Evolutionary conservation across 352 stramenopile species (phyloP), one percentile per base, ranked within the genome.

Genomic region (Pythium dissotocum): DNA sequence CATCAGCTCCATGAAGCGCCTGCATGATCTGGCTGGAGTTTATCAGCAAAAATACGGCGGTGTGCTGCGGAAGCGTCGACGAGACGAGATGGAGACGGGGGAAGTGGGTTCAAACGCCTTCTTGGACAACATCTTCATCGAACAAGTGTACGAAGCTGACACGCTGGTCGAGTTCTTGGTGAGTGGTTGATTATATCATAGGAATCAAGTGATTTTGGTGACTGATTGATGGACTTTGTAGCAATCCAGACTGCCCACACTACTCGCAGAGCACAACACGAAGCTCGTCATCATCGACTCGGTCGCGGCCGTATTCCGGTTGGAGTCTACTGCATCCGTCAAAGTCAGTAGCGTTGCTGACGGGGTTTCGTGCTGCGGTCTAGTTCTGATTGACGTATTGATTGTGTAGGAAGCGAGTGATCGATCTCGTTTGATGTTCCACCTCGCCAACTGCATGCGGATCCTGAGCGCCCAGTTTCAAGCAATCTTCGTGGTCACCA

Each of bases 261-360:
- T 95, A 3, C 57, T 95, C 16, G 79, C 82, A 14, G 78, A 91
- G 42, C 82, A 89, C 53, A 85, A 89, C 55, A 91, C 86, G 12
- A 91, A 90, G 48, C 81, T 95, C 18, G 83, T 95, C 13, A 77
- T 95, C 42, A 72, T 95, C 59, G 87, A 95, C 72, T 92, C 85
- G 18, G 83, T 95, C 30, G 85, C 87, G 0, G 87, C 87, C 6
- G 72, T 93, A 7, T 92, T 95, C 51, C 83, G 87, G 2, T 36
- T 89, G 1, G 83, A 91, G 64, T 87, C 83, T 8, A 92, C 85
- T 16, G 72, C 73, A 6, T 88, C 82, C 12, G 70, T 91, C 57
- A 88, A 92, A 72, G 83, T 88, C 65, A 8, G 40, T 6, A 12
- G 9, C 36, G 10, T 42, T 42, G 7, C 36, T 38, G 10, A 12